Percentiles rank a stretch among this genome's conserved stretches.
phyloP scores from a whole-genome alignment of 345 rosid species.

The Tarenaya hassleriana region DNA sequence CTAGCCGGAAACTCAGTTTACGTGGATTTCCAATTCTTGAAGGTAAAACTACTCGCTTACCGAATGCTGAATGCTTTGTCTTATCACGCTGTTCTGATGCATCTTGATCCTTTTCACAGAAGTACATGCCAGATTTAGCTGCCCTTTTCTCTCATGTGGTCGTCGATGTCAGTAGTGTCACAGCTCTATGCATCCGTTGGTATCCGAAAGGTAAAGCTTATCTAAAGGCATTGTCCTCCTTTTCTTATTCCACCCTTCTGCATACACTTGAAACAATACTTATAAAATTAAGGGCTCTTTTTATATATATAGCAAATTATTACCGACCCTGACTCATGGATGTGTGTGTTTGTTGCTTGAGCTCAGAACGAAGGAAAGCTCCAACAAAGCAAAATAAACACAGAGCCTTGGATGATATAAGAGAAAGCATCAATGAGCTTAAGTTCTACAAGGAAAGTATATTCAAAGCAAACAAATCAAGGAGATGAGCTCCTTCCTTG shows the following conservation, averaged over 20 bases:
- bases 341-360: constrained; percentile 15
- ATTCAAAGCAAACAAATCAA: constrained; percentile 41
- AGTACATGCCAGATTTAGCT: constrained; percentile 81
- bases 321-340: neutral
- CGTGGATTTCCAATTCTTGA: constrained; percentile 61
- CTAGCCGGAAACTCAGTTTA: constrained; percentile 89
- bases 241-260: too few relatives aligned
- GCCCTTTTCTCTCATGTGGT: constrained; percentile 63
- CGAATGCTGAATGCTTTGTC: too few relatives aligned
- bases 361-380: constrained; percentile 52
- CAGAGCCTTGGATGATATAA: constrained; percentile 84
- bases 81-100: neutral
- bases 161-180: constrained; percentile 88
- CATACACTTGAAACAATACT: too few relatives aligned
- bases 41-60: constrained; percentile 36
- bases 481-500: constrained; percentile 34
- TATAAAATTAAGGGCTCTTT: neutral
- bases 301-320: neutral
- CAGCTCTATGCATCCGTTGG: constrained; percentile 73
- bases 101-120: constrained; percentile 48
- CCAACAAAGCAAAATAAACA: constrained; percentile 70
- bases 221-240: too few relatives aligned
- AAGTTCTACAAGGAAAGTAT: constrained; percentile 67
- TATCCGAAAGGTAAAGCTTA: constrained; percentile 72
- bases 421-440: constrained; percentile 76